Conservation (phyloP, 306 rosid species). For the Oxytropis ochrocephala region DNA sequence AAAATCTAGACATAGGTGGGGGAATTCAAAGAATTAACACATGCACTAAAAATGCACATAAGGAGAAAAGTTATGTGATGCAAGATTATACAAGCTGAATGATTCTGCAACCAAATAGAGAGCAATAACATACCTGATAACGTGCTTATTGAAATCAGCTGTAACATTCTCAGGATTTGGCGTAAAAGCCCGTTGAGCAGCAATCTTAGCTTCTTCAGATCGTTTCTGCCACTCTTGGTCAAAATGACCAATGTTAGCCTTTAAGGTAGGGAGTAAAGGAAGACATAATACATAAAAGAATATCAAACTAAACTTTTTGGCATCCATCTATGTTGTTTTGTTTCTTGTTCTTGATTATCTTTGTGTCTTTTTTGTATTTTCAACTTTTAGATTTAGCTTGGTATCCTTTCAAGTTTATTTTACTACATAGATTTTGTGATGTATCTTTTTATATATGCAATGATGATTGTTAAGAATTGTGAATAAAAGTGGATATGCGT, state of each 20-base stretch:
- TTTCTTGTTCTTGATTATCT: not conserved
- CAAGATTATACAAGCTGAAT: not conserved
- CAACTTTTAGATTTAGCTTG: not conserved
- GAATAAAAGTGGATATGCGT: not conserved
- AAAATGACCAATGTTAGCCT: slow-evolving; percentile 27
- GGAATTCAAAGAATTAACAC: too few relatives aligned
- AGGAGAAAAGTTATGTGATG: not conserved
- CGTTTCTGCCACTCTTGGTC: slow-evolving; percentile 39
- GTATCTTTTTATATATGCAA: not conserved
- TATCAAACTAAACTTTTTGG: slow-evolving; percentile 23
- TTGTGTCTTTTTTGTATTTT: not conserved
- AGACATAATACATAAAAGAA: slow-evolving; percentile 17
- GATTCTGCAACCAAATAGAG: not conserved
- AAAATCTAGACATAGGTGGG: too few relatives aligned
- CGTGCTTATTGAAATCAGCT: slow-evolving; percentile 19
- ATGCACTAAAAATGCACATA: not conserved
- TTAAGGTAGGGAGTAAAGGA: slow-evolving; percentile 11
- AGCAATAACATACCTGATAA: slow-evolving; percentile 7
- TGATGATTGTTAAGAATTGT: not conserved
- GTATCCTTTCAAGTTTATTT: too few relatives aligned
- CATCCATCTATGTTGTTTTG: not conserved
- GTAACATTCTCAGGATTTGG: slow-evolving; percentile 21
- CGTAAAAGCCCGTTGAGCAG: slow-evolving; percentile 15
- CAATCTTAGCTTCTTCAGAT: slow-evolving; percentile 21
- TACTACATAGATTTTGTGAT: not conserved